Evolutionary conservation across 2,329 filamentous ascomycete genomes (phyloP), one percentile per base, ranked within the genome.

Genomic region (Bertia moriformis): DNA sequence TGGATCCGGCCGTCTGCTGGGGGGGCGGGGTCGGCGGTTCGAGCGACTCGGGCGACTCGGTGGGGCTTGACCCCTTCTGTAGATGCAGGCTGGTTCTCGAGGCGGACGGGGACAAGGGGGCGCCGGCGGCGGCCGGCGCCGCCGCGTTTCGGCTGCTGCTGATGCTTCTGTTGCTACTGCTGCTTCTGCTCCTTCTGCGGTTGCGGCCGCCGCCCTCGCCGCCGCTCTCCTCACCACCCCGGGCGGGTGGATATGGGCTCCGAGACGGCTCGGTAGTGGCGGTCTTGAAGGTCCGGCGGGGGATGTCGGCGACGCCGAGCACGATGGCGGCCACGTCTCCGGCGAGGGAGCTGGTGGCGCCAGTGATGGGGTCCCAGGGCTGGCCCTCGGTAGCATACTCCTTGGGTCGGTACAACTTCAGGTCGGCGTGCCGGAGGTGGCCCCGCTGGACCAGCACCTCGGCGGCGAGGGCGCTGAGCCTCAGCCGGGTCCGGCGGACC

Each of bases 311-410:
- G 1, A 85, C 22, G 22, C 22, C 84, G 71, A 93, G 82, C 49
- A 83, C 73, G 41, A 95, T 78, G 29, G 73, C 81, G 18, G 81
- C 78, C 37, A 91, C 65, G n/a, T 88, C 89, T 4, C 83, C 82
- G n/a, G 93, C 63, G 1, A 95, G 59, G 0, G 87, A 84, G 35
- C 76, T 73, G 0, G 85, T 78, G 14, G 77, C 83, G 15, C 84
- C 85, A 13, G 81, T 78, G 18, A 93, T 72, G 0, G 86, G 85
- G 46, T 91, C 86, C 49, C 73, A 77, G 0, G 85, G 86, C 35
- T 87, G 81, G 20, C 81, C 74, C 42, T 86, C 82, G 0, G 82
- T 84, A 45, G 81, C 75, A 54, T 89, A 86, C 53, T 93, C 83
- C 15, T 56, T 58, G 0, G 61, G 46, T 2, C 63, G 63, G 45